Conservation (phyloP, 129 eudicot species). For the Glebionis coronaria region DNA sequence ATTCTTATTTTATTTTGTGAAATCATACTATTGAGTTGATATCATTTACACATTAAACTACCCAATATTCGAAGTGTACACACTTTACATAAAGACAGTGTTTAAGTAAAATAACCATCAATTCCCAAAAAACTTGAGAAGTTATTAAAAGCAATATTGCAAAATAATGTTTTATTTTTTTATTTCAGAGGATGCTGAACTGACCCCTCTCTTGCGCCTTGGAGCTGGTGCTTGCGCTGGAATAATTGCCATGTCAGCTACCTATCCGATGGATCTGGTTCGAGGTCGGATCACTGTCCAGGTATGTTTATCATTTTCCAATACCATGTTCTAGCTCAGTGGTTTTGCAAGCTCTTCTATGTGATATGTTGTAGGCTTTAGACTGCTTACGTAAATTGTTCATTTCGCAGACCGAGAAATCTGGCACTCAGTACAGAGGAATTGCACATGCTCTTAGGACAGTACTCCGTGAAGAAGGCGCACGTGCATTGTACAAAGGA, state of each 20-base stretch:
- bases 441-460: slow-evolving; percentile 86
- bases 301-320: slow-evolving; percentile 36
- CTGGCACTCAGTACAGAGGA: slow-evolving; percentile 92
- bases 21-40: not conserved
- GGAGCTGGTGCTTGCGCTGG: slow-evolving; percentile 99
- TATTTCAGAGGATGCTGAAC: slow-evolving; percentile 83
- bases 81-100: too few species aligned
- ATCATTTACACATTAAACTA: too few species aligned
- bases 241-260: slow-evolving; percentile 98
- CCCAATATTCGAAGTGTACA: too few species aligned
- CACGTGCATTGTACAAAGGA: slow-evolving; percentile 90
- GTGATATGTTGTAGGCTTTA: not conserved
- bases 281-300: slow-evolving; percentile 96
- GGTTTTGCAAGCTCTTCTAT: not conserved
- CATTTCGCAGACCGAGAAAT: slow-evolving; percentile 69
- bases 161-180: slow-evolving; percentile 2
- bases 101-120: too few species aligned
- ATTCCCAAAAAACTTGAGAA: too few species aligned
- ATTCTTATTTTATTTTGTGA: not conserved
- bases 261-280: slow-evolving; percentile 96
- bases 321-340: not conserved
- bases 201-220: slow-evolving; percentile 82
- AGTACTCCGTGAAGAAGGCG: slow-evolving; percentile 93
- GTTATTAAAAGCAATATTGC: not conserved
- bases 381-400: not conserved